Conservation (phyloP, 345 rosid genomes). For the Clausena lansium region DNA sequence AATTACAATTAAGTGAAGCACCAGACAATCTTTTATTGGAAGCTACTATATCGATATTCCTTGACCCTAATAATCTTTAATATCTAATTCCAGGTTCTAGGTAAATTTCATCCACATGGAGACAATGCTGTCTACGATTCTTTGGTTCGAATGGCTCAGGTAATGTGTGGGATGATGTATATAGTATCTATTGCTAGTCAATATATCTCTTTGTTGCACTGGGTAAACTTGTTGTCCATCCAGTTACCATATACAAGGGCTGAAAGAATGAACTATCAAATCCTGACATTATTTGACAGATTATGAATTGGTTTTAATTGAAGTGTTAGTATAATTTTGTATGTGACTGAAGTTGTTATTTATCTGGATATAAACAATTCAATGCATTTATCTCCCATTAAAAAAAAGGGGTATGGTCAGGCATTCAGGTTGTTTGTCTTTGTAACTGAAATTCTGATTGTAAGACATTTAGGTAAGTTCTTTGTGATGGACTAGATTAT, state of each 20-base stretch:
- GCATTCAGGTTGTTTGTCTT: too few species aligned
- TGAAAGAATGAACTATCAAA: neutral
- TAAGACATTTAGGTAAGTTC: too few species aligned
- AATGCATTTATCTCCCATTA: neutral
- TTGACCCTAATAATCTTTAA: neutral
- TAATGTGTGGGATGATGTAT: slow-evolving; percentile 14
- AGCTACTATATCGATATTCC: neutral
- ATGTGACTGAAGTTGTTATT: neutral
- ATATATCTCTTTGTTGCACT: neutral
- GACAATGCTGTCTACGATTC: slow-evolving; percentile 93
- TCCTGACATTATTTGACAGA: neutral
- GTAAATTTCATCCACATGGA: slow-evolving; percentile 97
- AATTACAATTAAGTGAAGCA: neutral
- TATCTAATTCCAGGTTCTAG: slow-evolving; percentile 62
- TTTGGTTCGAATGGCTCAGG: slow-evolving; percentile 98
- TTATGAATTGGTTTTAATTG: neutral
- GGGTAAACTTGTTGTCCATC: neutral
- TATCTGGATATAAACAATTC: neutral
- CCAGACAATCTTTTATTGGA: neutral
- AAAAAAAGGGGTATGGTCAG: neutral
- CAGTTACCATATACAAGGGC: neutral
- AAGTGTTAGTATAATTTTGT: neutral
- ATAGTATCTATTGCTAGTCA: neutral
- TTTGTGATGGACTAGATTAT: too few species aligned
- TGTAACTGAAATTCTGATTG: too few species aligned